A percentile compares a stretch with the other conserved stretches of the same genome.
Evolutionary conservation across 2,329 filamentous ascomycete genomes (phyloP).

Genomic region (Purpureocillium takamizusanense): DNA sequence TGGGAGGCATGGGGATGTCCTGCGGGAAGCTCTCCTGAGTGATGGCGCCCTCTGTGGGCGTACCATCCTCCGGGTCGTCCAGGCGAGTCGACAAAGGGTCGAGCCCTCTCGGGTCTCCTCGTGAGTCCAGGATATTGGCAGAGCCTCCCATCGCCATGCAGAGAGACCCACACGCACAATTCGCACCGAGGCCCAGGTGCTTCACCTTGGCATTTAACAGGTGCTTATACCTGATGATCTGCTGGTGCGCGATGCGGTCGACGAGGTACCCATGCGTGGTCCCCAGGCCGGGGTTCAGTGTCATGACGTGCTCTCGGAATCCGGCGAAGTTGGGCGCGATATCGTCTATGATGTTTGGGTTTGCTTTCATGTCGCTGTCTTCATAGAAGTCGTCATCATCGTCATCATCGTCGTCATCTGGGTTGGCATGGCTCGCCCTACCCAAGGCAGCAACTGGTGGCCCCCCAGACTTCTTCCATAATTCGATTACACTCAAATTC

Average conservation of each 20-base stretch:
- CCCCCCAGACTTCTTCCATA: conserved; percentile 45
- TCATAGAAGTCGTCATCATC: conserved; percentile 47
- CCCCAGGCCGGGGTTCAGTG: conserved; percentile 62
- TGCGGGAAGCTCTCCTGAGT: conserved; percentile 66
- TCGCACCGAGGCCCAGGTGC: conserved; percentile 54
- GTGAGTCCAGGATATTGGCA: conserved; percentile 51
- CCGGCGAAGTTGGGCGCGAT: conserved; percentile 67
- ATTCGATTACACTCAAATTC: conserved; percentile 35
- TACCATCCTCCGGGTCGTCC: conserved; percentile 51
- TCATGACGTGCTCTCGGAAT: conserved; percentile 65
- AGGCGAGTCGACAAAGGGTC: conserved; percentile 48
- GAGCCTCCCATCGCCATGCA: conserved; percentile 63
- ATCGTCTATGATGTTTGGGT: conserved; percentile 54
- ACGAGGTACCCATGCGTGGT: conserved; percentile 54
- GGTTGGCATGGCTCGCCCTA: conserved; percentile 15
- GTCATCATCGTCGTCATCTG: conserved; percentile 29
- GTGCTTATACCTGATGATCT: conserved; percentile 69
- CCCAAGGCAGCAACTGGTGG: conserved; percentile 41
- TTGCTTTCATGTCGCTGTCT: conserved; percentile 52
- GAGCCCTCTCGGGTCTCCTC: conserved; percentile 47
- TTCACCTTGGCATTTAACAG: conserved; percentile 62
- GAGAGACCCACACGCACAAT: conserved; percentile 51
- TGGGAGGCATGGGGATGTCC: conserved; percentile 76
- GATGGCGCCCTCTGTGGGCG: conserved; percentile 59
- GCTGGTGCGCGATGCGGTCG: conserved; percentile 75